phyloP scores from a whole-genome alignment of 306 rosid genomes.

The Vigna unguiculata region DNA sequence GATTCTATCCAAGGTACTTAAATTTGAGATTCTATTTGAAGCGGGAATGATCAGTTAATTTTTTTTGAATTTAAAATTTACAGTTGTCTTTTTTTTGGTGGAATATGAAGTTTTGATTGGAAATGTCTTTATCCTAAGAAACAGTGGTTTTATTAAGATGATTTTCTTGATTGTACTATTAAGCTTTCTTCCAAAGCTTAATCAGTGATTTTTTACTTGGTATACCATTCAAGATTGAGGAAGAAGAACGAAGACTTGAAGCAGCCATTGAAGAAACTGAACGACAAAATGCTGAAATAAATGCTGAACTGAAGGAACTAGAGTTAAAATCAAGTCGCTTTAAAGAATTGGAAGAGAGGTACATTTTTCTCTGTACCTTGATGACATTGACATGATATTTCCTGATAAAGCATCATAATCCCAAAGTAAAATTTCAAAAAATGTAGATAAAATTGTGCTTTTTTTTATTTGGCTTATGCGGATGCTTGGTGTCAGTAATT shows the following conservation, averaged over 20 bases:
- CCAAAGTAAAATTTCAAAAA: constrained; percentile 13
- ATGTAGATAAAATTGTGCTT: not conserved
- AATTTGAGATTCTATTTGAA: not conserved
- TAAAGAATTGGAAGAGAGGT: constrained; percentile 93
- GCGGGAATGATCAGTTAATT: constrained; percentile 1
- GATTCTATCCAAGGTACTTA: too few relatives aligned
- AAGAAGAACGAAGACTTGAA: constrained; percentile 91
- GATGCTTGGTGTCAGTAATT: constrained; percentile 43
- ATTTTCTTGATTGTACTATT: constrained; percentile 36
- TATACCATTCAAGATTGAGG: constrained; percentile 74
- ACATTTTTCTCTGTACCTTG: constrained; percentile 44
- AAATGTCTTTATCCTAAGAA: constrained; percentile 18
- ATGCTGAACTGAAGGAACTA: constrained; percentile 80
- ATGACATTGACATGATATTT: constrained; percentile 12
- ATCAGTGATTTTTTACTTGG: constrained; percentile 44
- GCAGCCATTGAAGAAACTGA: constrained; percentile 87
- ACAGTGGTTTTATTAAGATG: constrained; percentile 26
- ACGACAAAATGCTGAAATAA: constrained; percentile 79
- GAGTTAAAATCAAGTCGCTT: constrained; percentile 81
- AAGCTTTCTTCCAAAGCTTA: constrained; percentile 41
- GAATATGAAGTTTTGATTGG: constrained; percentile 15
- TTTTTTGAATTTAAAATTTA: constrained; percentile 15
- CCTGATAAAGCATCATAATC: constrained; percentile 23
- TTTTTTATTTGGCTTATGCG: constrained; percentile 18
- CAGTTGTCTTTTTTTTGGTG: constrained; percentile 21